Evolutionary conservation across 2,329 filamentous ascomycete species (phyloP).

Genomic region (Capronia americana): DNA sequence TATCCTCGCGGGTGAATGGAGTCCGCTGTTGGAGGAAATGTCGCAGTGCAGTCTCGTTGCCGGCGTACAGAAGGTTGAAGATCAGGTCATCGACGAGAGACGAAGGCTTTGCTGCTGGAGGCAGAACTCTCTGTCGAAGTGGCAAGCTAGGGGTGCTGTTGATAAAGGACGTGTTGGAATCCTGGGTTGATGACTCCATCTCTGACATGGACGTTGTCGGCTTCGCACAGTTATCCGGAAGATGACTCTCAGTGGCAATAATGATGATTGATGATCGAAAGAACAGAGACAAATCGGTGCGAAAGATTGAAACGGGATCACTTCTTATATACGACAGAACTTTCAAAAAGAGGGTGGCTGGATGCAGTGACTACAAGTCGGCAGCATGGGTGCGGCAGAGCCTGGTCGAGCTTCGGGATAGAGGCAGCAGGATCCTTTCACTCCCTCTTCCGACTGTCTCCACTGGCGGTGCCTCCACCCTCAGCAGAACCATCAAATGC

Average conservation of each 20-base stretch:
- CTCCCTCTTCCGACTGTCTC: background rate
- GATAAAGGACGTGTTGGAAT: conserved; percentile 15
- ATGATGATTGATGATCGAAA: background rate
- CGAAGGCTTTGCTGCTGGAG: conserved; percentile 4
- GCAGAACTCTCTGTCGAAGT: conserved; percentile 25
- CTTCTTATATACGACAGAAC: background rate
- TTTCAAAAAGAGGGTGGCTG: background rate
- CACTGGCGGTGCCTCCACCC: background rate
- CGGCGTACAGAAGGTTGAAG: conserved; percentile 32
- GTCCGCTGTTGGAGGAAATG: conserved; percentile 25
- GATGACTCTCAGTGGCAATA: background rate
- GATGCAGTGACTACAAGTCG: background rate
- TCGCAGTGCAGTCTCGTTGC: conserved; percentile 25
- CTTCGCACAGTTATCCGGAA: conserved; percentile 11
- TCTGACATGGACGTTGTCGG: background rate
- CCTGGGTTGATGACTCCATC: background rate
- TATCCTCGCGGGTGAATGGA: conserved; percentile 19
- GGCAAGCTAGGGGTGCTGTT: conserved; percentile 18
- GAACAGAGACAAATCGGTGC: background rate
- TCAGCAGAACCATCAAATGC: background rate
- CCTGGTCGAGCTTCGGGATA: background rate
- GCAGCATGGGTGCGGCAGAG: conserved; percentile 12
- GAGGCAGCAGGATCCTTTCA: background rate
- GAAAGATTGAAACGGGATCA: conserved; percentile 2
- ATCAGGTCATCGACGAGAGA: conserved; percentile 20